Evolutionary conservation across 371 early-diverging fungal genomes (phyloP), one percentile per base, ranked within the genome.

Genomic region (Conidiobolus incongruus): DNA sequence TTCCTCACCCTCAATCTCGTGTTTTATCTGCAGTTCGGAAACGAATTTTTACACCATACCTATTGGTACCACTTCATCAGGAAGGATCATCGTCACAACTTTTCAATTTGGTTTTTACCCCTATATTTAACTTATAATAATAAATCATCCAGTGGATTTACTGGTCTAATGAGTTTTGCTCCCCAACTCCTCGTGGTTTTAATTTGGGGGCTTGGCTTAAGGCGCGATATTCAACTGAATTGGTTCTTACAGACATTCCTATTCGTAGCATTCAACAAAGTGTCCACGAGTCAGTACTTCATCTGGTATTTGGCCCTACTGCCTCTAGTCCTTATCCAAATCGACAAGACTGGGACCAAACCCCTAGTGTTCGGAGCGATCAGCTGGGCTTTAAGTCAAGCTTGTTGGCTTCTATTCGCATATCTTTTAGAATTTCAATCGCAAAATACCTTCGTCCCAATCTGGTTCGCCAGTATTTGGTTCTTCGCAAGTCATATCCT

Each of bases 281-380:
- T 97, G 30, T 81, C 80, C 52, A 96, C 97, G 0, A 81, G 91
- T n/a, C 94, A 95, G 85, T 94, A 95, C 48, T 95, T 95, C 50
- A 89, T 94, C 89, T 95, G 96, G 96, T 94, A 92, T 54, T 66
- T 92, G 5, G 84, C 84, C 55, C 67, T 91, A 16, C 56, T 92
- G 12, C 96, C 96, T 13, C 51, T 93, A 15, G 60, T 90, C 10
- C 56, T 88, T 46, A 88, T 86, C 1, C 67, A 60, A 19, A 70
- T 70, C 17, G 54, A 52, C 4, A 57, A 80, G 2, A 59, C 49
- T 29, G 43, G 12, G 19, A 20, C 20, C 19, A 31, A 10, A 12
- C 16, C 33, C 20, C n/a, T 34, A 7, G 32, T 8, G 7, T 16
- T 43, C 1, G 91, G 95, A 92, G 66, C 77, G 4, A 59, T 47